Conservation (phyloP, 108 stramenopile genomes). For the Aurantiochytrium sp. region DNA sequence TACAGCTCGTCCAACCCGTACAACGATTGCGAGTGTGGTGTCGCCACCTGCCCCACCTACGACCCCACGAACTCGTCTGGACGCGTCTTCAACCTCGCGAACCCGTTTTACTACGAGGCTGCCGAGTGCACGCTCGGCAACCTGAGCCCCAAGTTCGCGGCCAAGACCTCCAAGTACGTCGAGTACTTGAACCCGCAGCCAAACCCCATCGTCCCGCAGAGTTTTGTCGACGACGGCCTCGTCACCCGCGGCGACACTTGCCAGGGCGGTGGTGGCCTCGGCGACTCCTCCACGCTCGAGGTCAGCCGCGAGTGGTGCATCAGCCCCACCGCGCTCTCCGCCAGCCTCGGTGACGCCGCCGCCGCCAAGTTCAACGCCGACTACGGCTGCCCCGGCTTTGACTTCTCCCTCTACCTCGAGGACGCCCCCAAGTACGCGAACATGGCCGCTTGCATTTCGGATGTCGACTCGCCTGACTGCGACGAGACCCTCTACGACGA, state of each 20-base stretch:
- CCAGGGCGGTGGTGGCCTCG: neutral
- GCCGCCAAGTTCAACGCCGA: neutral
- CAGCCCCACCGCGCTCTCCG: neutral
- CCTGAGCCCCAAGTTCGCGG: neutral
- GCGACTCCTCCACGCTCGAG: neutral
- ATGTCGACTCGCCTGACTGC: neutral
- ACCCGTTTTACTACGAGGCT: neutral
- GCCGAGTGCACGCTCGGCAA: neutral
- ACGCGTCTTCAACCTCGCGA: neutral
- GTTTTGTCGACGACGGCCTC: neutral
- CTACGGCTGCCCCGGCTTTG: neutral
- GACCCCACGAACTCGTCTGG: neutral
- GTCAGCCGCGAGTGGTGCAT: neutral
- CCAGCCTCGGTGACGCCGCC: neutral
- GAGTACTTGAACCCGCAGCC: neutral
- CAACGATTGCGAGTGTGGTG: neutral
- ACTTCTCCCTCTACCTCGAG: neutral
- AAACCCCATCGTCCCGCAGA: neutral
- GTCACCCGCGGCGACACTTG: neutral
- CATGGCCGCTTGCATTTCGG: neutral
- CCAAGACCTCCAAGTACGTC: neutral
- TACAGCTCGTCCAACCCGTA: neutral
- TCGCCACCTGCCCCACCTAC: constrained; percentile 4
- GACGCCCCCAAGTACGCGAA: neutral
- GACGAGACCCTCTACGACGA: neutral